phyloP scores from a whole-genome alignment of 2,329 filamentous ascomycete species.

The Aspergillus latus region DNA sequence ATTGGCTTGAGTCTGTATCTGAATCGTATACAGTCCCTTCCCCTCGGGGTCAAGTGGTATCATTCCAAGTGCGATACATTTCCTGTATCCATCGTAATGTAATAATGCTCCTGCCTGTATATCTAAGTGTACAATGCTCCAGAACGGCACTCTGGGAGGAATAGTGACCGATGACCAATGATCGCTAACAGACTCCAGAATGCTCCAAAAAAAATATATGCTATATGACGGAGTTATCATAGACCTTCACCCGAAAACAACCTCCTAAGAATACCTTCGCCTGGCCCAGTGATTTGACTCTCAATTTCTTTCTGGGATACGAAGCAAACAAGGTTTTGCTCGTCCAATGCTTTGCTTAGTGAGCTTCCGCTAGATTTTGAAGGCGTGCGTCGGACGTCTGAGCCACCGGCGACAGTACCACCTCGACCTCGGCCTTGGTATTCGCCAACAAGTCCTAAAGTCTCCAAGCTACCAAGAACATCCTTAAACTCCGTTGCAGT shows the following conservation, averaged over 20 bases:
- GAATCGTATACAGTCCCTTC: constrained; percentile 2
- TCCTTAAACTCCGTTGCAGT: constrained; percentile 92
- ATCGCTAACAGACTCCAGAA: constrained; percentile 6
- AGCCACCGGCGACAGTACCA: constrained; percentile 54
- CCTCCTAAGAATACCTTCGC: constrained; percentile 47
- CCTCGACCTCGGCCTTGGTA: constrained; percentile 69
- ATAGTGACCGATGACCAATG: background rate
- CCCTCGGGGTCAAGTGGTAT: background rate
- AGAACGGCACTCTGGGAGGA: background rate
- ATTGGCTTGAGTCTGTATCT: background rate
- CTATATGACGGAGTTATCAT: constrained; percentile 19
- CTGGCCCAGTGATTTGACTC: constrained; percentile 62
- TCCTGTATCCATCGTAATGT: background rate
- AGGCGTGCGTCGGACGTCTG: constrained; percentile 61
- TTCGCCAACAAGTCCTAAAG: constrained; percentile 73
- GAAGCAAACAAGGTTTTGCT: constrained; percentile 74
- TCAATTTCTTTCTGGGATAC: constrained; percentile 78
- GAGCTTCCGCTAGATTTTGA: constrained; percentile 64
- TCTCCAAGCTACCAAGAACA: constrained; percentile 85
- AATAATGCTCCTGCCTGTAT: background rate
- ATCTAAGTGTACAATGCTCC: background rate
- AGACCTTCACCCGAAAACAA: constrained; percentile 41
- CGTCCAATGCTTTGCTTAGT: constrained; percentile 59
- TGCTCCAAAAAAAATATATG: background rate
- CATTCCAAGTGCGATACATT: background rate